Conservation (phyloP, 345 rosid species). For the Pistacia atlantica region DNA sequence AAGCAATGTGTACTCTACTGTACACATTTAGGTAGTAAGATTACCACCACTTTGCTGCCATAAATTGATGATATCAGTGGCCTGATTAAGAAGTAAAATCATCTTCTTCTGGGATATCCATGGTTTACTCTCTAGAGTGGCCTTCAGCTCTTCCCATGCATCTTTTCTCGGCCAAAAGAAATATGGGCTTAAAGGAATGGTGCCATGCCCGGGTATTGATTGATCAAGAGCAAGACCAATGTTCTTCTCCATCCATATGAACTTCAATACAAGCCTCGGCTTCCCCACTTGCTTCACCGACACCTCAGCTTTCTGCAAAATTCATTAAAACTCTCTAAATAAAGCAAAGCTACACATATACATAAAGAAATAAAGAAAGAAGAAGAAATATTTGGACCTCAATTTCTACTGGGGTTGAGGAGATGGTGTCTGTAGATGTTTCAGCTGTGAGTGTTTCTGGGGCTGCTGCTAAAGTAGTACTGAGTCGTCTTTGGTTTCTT, state of each 20-base stretch:
- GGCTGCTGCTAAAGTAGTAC: constrained; percentile 43
- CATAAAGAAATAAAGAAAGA: background rate
- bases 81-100: constrained; percentile 83
- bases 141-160: constrained; percentile 87
- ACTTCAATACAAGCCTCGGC: constrained; percentile 68
- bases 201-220: constrained; percentile 68
- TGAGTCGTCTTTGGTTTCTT: constrained; percentile 30
- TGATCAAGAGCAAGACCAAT: constrained; percentile 76
- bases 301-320: constrained; percentile 40
- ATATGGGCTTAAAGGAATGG: constrained; percentile 75
- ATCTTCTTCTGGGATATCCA: constrained; percentile 84
- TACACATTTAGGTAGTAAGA: constrained; percentile 32
- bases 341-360: background rate
- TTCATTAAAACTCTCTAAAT: background rate
- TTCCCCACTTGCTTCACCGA: constrained; percentile 52
- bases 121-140: constrained; percentile 71
- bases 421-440: constrained; percentile 21
- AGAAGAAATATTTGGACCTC: constrained; percentile 26
- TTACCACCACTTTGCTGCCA: constrained; percentile 93
- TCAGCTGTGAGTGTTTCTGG: constrained; percentile 51
- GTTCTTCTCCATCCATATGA: constrained; percentile 92
- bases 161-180: constrained; percentile 85
- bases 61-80: constrained; percentile 80
- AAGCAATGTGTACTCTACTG: background rate
- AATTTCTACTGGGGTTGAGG: constrained; percentile 27